These are phyloP conservation scores for Flaveria ramosissima DNA, from an alignment of 129 eudicot genomes.

Conservation along the genomic window DNA sequence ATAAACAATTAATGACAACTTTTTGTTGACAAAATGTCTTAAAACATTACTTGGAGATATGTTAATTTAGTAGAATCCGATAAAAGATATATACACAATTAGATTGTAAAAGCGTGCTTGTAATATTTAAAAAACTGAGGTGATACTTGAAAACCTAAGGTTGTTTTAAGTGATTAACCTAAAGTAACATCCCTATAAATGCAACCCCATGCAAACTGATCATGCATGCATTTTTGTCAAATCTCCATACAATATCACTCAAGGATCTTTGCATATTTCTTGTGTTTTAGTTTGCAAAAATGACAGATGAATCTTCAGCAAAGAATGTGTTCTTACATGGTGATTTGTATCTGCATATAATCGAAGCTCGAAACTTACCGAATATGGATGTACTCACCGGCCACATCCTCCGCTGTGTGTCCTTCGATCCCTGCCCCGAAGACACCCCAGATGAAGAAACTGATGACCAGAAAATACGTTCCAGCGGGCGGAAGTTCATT, in stretches of 20 bases:
- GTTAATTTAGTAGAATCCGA: background rate
- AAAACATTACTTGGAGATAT: background rate
- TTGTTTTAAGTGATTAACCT: constrained; percentile 15
- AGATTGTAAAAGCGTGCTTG: background rate
- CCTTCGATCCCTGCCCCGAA: constrained; percentile 52
- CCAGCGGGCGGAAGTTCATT: constrained; percentile 60
- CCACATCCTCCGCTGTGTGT: constrained; percentile 62
- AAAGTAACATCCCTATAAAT: constrained; percentile 10
- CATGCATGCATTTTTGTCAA: background rate
- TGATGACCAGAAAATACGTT: constrained; percentile 27
- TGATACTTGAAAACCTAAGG: background rate
- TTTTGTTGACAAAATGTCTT: background rate
- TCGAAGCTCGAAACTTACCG: constrained; percentile 66
- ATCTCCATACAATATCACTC: no score
- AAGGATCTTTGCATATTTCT: background rate
- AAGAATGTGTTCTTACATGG: constrained; percentile 63
- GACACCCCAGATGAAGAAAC: constrained; percentile 29
- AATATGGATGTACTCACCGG: constrained; percentile 85
- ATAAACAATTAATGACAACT: background rate
- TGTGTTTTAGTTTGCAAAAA: constrained; percentile 23
- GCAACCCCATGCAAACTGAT: constrained; percentile 8
- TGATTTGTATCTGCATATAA: constrained; percentile 60
- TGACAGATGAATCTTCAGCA: constrained; percentile 41
- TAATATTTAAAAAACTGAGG: background rate
- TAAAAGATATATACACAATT: no score